phyloP scores from a whole-genome alignment of 169 alveolate genomes.

The Plasmodium reichenowi region DNA sequence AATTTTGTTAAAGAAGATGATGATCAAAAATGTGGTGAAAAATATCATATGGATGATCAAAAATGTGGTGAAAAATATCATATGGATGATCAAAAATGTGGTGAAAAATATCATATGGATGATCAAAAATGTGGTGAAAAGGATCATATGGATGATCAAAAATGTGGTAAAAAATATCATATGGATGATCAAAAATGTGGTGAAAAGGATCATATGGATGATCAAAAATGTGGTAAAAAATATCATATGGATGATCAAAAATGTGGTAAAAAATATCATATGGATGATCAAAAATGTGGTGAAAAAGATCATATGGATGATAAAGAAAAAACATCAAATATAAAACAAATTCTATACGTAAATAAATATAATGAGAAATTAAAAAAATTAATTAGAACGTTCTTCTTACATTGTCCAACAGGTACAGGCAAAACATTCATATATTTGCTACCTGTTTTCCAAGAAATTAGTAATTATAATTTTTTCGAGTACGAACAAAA shows the following conservation, averaged over 20 bases:
- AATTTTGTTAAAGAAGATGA: background rate
- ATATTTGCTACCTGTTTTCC: conserved; percentile 42
- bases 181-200: background rate
- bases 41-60: background rate
- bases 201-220: background rate
- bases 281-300: background rate
- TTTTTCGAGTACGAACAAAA: conserved; percentile 4
- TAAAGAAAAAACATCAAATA: background rate
- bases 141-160: background rate
- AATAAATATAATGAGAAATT: conserved; percentile 30
- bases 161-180: background rate
- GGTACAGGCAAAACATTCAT: conserved; percentile 69
- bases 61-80: background rate
- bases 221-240: background rate
- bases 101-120: no score
- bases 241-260: background rate
- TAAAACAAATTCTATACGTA: conserved; percentile 32
- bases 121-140: background rate
- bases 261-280: background rate
- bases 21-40: background rate
- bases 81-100: background rate
- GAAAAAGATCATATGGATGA: background rate
- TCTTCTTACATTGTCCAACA: conserved; percentile 66
- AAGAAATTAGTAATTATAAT: conserved; percentile 22
- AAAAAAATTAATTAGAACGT: conserved; percentile 37